Base-by-base conservation (phyloP, 495 filamentous ascomycete genomes). In the Talaromyces liani region DNA sequence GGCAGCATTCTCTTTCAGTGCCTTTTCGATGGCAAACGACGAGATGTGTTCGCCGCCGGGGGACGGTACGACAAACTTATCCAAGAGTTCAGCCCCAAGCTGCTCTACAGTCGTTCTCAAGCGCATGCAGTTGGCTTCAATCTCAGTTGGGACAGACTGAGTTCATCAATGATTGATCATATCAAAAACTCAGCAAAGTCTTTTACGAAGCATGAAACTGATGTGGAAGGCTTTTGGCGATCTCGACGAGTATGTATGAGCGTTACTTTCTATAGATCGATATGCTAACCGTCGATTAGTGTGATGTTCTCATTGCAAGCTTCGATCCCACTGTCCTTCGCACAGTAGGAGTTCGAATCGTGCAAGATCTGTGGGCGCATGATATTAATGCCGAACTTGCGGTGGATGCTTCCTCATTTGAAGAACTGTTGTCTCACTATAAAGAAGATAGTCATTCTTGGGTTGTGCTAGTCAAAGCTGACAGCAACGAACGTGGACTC, bases 61-160 rank as follows among this genome's bases (percentile, higher is more conserved):
- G 94, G 94, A 29, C 87, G 94, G 29, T 98, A 98, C 72, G 94
- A 98, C 71, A 82, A 83, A 22, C 77, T 98, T 51, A 93, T 98
- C 39, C 75, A 78, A 59, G 75, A 80, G 34, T 79, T 79, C 25
- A 68, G 73, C 31, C 77, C 78, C 5, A 77, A 74, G 47, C 71
- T 73, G 39, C 45, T 77, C 49, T 73, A 76, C 34, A 77, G 62
- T 34, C 72, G 74, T 34, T 67, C 74, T 6, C 77, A 78, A 53
- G 73, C 76, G 4, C 91, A 93, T 68, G 93, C 91, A 9, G 94
- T 98, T 41, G 94, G 94, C 3, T 95, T 97, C 70, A 93, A 93
- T 66, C 77, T 98, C 39, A 90, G 90, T 27, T 96, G 91, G 85
- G 92, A 97, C 67, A 85, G 88, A 65, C 80, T 93, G 12, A 83